A percentile compares a stretch with the other conserved stretches of the same genome.
Conservation (phyloP, 352 stramenopile genomes). For the Globisporangium sylvaticum region DNA sequence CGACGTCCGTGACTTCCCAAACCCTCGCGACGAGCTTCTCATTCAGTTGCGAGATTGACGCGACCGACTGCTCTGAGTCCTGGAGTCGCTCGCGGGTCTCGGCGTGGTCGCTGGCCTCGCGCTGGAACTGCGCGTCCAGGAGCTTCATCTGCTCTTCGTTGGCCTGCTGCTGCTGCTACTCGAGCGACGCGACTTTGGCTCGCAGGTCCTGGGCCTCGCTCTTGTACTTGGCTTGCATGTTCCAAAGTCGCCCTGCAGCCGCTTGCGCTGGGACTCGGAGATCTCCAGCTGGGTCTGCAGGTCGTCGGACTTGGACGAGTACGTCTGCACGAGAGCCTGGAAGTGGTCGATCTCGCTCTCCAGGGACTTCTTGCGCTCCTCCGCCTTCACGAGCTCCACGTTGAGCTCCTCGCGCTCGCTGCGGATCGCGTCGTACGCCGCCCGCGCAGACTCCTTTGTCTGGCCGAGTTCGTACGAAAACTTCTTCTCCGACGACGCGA, state of each 20-base stretch:
- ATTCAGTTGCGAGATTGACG: slow-evolving; percentile 62
- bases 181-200: slow-evolving; percentile 25
- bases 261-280: slow-evolving; percentile 35
- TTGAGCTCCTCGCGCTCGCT: slow-evolving; percentile 59
- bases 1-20: slow-evolving; percentile 52
- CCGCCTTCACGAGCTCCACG: slow-evolving; percentile 43
- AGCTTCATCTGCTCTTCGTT: slow-evolving; percentile 31
- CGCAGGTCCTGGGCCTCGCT: slow-evolving; percentile 28
- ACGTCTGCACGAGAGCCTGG: slow-evolving; percentile 44
- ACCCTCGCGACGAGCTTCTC: slow-evolving; percentile 66
- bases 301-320: slow-evolving; percentile 49
- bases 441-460: slow-evolving; percentile 59
- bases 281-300: slow-evolving; percentile 45
- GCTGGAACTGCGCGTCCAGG: slow-evolving; percentile 35
- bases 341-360: slow-evolving; percentile 50
- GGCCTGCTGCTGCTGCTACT: slow-evolving; percentile 27
- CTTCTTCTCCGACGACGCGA: slow-evolving; percentile 55
- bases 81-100: slow-evolving; percentile 42
- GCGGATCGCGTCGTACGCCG: slow-evolving; percentile 58
- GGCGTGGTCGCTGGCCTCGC: slow-evolving; percentile 38
- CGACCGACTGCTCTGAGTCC: slow-evolving; percentile 67
- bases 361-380: slow-evolving; percentile 40
- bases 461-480: slow-evolving; percentile 63
- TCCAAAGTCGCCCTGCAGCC: slow-evolving; percentile 33
- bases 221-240: slow-evolving; percentile 28